phyloP scores from a whole-genome alignment of 1,139 yeast genomes.

The Insectozyma bohioensis region DNA sequence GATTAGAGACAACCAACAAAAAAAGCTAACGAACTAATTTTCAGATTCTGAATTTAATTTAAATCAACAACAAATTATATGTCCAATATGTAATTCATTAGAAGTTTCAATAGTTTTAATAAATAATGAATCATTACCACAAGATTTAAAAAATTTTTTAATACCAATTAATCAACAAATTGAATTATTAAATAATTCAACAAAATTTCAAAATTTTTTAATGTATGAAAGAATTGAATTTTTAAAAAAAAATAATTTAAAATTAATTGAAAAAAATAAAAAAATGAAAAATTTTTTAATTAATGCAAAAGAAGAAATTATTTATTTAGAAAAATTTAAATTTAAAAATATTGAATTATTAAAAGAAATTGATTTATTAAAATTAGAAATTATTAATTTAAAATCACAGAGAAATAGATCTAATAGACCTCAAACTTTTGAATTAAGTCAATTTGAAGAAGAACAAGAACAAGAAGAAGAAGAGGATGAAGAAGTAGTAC shows the following conservation, averaged over 20 bases:
- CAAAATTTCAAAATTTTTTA: constrained; percentile 17
- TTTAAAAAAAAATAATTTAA: constrained; percentile 10
- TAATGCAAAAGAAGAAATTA: constrained; percentile 20
- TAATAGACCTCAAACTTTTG: constrained; percentile 10
- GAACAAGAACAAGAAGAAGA: constrained; percentile 11
- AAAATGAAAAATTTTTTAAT: constrained; percentile 16
- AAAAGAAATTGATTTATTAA: constrained; percentile 8
- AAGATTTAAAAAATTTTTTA: constrained; percentile 17
- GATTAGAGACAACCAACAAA: no score
- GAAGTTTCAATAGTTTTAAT: constrained; percentile 16
- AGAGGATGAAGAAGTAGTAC: constrained; percentile 9
- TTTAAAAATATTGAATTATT: constrained; percentile 10
- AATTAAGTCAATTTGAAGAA: constrained; percentile 7
- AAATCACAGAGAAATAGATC: neutral
- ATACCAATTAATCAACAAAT: constrained; percentile 18
- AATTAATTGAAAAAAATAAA: constrained; percentile 13
- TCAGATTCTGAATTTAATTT: neutral
- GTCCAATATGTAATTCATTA: constrained; percentile 17
- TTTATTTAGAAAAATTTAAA: constrained; percentile 14
- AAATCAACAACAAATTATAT: constrained; percentile 4
- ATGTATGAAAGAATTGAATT: constrained; percentile 14
- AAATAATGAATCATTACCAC: constrained; percentile 14
- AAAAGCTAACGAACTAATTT: no score
- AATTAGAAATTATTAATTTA: constrained; percentile 3
- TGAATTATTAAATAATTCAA: constrained; percentile 16